A percentile compares a stretch with the other conserved stretches of the same genome.
Conservation (phyloP, 2,329 filamentous ascomycete genomes). For the Paecilomyces sp. region DNA sequence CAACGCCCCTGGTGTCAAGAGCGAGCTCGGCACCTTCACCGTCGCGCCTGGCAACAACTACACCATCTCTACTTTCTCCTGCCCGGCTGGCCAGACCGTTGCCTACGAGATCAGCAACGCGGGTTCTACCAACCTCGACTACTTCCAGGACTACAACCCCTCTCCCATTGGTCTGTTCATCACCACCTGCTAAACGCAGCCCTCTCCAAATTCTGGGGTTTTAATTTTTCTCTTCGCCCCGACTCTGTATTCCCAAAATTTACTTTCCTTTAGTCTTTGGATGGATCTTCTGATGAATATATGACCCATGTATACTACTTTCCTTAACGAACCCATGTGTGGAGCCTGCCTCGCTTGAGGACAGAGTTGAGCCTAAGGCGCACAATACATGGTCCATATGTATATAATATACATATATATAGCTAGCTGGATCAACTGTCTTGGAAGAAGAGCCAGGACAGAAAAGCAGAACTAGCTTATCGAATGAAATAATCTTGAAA, state of each 20-base stretch:
- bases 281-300: not conserved
- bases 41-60: constrained; percentile 51
- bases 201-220: not conserved
- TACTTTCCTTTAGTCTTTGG: not conserved
- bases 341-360: not conserved
- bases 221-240: not conserved
- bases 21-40: constrained; percentile 37
- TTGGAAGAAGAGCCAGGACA: not conserved
- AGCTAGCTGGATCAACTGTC: not conserved
- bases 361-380: not conserved
- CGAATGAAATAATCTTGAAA: not conserved
- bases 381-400: not conserved
- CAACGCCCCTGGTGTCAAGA: constrained; percentile 42
- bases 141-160: constrained; percentile 59
- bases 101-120: constrained; percentile 46
- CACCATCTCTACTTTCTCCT: constrained; percentile 47
- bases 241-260: not conserved
- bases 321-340: not conserved
- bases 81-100: constrained; percentile 47
- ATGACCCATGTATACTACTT: not conserved
- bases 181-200: constrained; percentile 29
- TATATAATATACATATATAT: not conserved
- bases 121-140: constrained; percentile 48
- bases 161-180: constrained; percentile 39
- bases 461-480: not conserved